Conservation (phyloP, 768 basidiomycete genomes). For the Leccinum obscurum region DNA sequence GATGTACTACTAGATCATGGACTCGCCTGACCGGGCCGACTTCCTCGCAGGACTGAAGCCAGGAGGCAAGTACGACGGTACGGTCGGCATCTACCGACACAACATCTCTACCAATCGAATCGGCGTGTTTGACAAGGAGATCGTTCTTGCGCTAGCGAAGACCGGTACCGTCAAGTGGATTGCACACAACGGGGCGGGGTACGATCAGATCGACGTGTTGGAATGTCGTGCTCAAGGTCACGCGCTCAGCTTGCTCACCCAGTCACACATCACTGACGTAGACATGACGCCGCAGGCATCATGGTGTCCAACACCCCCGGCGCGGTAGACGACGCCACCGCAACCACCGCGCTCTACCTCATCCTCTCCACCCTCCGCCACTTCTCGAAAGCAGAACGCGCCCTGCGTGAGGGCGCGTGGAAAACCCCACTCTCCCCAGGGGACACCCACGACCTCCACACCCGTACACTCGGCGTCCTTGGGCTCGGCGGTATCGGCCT, state of each 20-base stretch:
- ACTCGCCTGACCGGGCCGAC: slow-evolving; percentile 62
- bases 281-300: slow-evolving; percentile 39
- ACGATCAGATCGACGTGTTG: slow-evolving; percentile 75
- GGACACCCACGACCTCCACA: slow-evolving; percentile 61
- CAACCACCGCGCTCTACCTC: slow-evolving; percentile 84
- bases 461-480: slow-evolving; percentile 69
- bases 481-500: slow-evolving; percentile 79
- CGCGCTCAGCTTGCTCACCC: neutral
- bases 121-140: slow-evolving; percentile 78
- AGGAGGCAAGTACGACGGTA: slow-evolving; percentile 72
- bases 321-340: slow-evolving; percentile 89
- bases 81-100: slow-evolving; percentile 78
- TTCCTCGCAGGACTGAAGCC: slow-evolving; percentile 65
- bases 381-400: slow-evolving; percentile 62
- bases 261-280: neutral
- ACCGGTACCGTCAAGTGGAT: slow-evolving; percentile 71
- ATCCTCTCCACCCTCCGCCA: slow-evolving; percentile 76
- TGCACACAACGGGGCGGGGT: slow-evolving; percentile 91
- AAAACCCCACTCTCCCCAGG: slow-evolving; percentile 51
- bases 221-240: slow-evolving; percentile 73
- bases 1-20: slow-evolving; percentile 40
- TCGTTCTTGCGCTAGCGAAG: slow-evolving; percentile 64
- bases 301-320: slow-evolving; percentile 85
- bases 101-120: slow-evolving; percentile 64
- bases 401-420: slow-evolving; percentile 55